Evolutionary conservation across 345 rosid species (phyloP).

Genomic region (Arabidopsis suecica): DNA sequence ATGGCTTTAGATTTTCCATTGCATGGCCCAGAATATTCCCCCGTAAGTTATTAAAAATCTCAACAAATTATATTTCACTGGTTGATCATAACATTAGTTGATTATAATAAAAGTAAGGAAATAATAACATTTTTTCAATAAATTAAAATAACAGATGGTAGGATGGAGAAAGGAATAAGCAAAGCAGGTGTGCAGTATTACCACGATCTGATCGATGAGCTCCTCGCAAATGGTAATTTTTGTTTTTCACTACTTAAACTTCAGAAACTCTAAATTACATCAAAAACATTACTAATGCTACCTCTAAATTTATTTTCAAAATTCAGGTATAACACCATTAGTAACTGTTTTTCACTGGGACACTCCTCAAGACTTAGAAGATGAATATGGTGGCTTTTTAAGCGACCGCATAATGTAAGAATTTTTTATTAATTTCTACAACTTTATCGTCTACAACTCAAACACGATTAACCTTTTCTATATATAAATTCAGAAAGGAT

Average conservation of each 20-base stretch:
- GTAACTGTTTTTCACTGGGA: slow-evolving; percentile 51
- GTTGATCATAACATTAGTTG: neutral
- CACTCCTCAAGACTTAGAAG: slow-evolving; percentile 51
- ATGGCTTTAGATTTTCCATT: slow-evolving; percentile 63
- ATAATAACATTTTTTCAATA: neutral
- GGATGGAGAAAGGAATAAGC: slow-evolving; percentile 52
- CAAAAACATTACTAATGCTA: slow-evolving; percentile 2
- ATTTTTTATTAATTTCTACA: no score
- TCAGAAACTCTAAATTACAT: neutral
- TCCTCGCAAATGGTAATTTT: slow-evolving; percentile 44
- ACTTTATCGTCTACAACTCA: neutral
- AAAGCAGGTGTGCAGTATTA: slow-evolving; percentile 51
- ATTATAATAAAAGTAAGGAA: neutral
- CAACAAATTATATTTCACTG: neutral
- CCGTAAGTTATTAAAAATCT: slow-evolving; percentile 40
- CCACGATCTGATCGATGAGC: slow-evolving; percentile 57
- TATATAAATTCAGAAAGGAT: slow-evolving; percentile 25
- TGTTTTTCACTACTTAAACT: neutral
- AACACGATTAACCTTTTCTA: neutral
- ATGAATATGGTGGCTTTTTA: slow-evolving; percentile 50
- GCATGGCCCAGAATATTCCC: slow-evolving; percentile 66
- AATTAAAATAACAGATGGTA: slow-evolving; percentile 39
- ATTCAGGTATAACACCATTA: slow-evolving; percentile 43
- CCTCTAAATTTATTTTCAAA: neutral
- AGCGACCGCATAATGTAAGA: slow-evolving; percentile 47